phyloP scores from a whole-genome alignment of 176 grass and related monocot species.

The Saccharum officinarum region DNA sequence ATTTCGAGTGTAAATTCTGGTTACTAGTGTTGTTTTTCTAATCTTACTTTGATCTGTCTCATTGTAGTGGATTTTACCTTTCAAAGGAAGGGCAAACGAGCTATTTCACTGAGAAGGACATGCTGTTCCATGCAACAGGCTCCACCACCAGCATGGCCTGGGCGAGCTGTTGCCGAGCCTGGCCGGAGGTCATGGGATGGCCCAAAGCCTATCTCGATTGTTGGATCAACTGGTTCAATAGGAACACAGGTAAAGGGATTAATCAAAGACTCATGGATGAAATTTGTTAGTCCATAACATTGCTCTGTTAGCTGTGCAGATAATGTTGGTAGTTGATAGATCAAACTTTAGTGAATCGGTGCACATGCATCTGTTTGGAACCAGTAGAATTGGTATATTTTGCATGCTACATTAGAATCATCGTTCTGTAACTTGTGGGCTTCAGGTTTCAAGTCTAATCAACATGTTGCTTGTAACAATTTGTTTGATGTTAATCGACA shows the following conservation, averaged over 20 bases:
- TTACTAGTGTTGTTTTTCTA: not conserved
- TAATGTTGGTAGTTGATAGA: not conserved
- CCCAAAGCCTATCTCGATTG: conserved; percentile 86
- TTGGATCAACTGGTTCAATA: conserved; percentile 95
- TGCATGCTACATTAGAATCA: not conserved
- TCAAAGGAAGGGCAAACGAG: conserved; percentile 58
- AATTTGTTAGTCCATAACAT: not conserved
- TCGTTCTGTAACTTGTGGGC: not conserved
- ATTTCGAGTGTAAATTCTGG: not conserved
- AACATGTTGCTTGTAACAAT: not conserved
- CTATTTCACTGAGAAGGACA: conserved; percentile 42
- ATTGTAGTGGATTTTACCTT: conserved; percentile 60
- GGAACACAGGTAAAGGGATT: conserved; percentile 79
- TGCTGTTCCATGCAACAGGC: conserved; percentile 64
- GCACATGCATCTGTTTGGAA: conserved; percentile 8
- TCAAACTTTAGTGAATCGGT: not conserved
- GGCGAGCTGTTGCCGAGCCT: conserved; percentile 67
- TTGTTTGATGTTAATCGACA: not conserved
- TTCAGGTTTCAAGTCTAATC: not conserved
- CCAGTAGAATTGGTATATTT: not conserved
- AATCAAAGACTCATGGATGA: not conserved
- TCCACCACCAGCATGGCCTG: conserved; percentile 88
- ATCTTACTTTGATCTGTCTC: conserved; percentile 12
- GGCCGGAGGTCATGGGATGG: conserved; percentile 69
- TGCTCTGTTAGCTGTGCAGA: not conserved